phyloP scores from a whole-genome alignment of 176 grass and related monocot species.

The Hsuehochloa calcarea region DNA sequence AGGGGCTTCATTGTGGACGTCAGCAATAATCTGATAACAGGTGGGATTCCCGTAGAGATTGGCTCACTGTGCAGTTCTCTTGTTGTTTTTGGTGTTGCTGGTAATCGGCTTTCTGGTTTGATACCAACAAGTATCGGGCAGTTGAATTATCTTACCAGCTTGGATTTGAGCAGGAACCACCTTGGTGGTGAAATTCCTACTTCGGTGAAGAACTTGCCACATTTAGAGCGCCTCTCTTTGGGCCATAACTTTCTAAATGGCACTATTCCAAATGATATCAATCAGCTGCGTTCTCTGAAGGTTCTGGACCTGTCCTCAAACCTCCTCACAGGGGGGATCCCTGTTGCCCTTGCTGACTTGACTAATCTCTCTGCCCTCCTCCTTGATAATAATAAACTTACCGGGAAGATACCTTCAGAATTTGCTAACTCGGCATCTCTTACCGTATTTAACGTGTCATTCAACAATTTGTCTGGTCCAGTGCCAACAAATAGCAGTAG shows the following conservation, averaged over 20 bases:
- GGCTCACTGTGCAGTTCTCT: slow-evolving; percentile 67
- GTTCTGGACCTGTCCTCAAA: slow-evolving; percentile 92
- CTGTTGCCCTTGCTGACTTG: slow-evolving; percentile 57
- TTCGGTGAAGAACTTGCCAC: slow-evolving; percentile 52
- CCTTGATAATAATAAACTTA: slow-evolving; percentile 93
- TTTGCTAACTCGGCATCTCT: slow-evolving; percentile 61
- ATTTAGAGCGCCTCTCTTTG: slow-evolving; percentile 63
- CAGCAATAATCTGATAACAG: slow-evolving; percentile 73
- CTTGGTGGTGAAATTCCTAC: slow-evolving; percentile 68
- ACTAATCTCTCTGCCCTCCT: slow-evolving; percentile 67
- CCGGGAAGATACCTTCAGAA: slow-evolving; percentile 67
- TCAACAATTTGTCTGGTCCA: slow-evolving; percentile 95
- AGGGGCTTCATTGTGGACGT: slow-evolving; percentile 68
- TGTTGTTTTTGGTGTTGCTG: slow-evolving; percentile 61
- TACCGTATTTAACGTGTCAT: slow-evolving; percentile 81
- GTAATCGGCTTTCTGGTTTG: slow-evolving; percentile 67
- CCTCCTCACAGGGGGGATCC: slow-evolving; percentile 66
- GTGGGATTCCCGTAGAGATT: slow-evolving; percentile 58
- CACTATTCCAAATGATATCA: slow-evolving; percentile 57
- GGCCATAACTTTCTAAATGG: slow-evolving; percentile 74
- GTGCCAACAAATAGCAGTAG: slow-evolving; percentile 68
- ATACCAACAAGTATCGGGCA: slow-evolving; percentile 75
- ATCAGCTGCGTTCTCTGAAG: slow-evolving; percentile 58
- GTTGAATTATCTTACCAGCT: slow-evolving; percentile 58
- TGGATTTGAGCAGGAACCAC: slow-evolving; percentile 86